phyloP scores from a whole-genome alignment of 306 rosid species.

The Vachellia collinsii region DNA sequence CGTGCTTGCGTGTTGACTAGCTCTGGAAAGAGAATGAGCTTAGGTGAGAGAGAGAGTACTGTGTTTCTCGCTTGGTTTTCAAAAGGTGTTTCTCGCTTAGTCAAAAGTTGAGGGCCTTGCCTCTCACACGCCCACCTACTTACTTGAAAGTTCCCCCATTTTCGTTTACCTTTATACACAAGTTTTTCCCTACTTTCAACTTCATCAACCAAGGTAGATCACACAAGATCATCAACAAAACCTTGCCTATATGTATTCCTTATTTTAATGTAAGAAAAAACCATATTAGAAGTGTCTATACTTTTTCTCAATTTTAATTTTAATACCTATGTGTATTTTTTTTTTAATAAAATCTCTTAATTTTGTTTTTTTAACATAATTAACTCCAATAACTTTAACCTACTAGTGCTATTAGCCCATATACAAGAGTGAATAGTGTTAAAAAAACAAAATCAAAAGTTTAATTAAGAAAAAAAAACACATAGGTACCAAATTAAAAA shows the following conservation, averaged over 20 bases:
- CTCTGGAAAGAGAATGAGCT: slow-evolving; percentile 31
- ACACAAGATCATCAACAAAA: slow-evolving; percentile 7
- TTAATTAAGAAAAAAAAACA: too few relatives aligned
- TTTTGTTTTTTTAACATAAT: too few relatives aligned
- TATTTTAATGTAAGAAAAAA: neutral
- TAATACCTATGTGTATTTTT: too few relatives aligned
- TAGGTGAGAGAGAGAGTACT: slow-evolving; percentile 37
- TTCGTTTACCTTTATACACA: slow-evolving; percentile 15
- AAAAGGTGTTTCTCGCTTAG: slow-evolving; percentile 48
- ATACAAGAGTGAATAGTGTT: too few relatives aligned
- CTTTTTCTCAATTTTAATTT: too few relatives aligned
- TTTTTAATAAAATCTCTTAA: too few relatives aligned
- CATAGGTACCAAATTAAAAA: too few relatives aligned
- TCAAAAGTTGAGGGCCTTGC: slow-evolving; percentile 49
- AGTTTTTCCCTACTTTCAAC: slow-evolving; percentile 2
- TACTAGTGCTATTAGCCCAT: too few relatives aligned
- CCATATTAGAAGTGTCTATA: too few relatives aligned
- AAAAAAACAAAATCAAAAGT: too few relatives aligned
- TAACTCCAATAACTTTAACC: too few relatives aligned
- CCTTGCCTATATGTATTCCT: neutral
- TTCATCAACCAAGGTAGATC: neutral
- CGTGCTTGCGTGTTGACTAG: slow-evolving; percentile 56
- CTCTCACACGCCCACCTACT: neutral
- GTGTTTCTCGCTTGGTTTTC: slow-evolving; percentile 25
- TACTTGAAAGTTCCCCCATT: slow-evolving; percentile 36